Evolutionary conservation across 768 basidiomycete genomes (phyloP).

Genomic region (Calvatia gigantea): DNA sequence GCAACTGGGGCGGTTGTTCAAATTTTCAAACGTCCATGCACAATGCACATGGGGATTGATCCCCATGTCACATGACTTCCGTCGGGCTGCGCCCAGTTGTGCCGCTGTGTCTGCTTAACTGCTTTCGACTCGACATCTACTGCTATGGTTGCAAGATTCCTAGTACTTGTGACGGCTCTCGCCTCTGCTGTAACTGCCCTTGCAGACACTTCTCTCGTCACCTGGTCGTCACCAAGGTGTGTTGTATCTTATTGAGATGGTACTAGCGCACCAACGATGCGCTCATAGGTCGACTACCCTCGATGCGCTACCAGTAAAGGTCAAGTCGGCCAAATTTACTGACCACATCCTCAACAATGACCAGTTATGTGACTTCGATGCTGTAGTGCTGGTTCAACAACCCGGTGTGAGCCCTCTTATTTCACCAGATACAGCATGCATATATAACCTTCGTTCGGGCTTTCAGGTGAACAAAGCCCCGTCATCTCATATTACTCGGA

Average conservation of each 20-base stretch:
- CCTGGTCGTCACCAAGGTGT: conserved; percentile 72
- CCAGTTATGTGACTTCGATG: conserved; percentile 60
- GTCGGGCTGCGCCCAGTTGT: no score
- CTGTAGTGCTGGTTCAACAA: conserved; percentile 66
- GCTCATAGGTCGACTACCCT: conserved; percentile 45
- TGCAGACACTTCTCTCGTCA: conserved; percentile 59
- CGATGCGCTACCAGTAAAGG: conserved; percentile 33
- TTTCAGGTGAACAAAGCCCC: not conserved
- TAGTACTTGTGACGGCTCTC: conserved; percentile 42
- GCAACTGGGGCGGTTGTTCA: no score
- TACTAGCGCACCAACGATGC: not conserved
- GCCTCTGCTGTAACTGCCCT: conserved; percentile 51
- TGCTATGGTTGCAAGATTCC: conserved; percentile 38
- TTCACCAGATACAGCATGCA: conserved; percentile 28
- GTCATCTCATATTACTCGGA: conserved; percentile 36
- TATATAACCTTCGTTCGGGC: not conserved
- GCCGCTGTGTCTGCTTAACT: conserved; percentile 6
- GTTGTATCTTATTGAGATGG: not conserved
- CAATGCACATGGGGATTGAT: no score
- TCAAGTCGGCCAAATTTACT: conserved; percentile 35
- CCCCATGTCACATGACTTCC: no score
- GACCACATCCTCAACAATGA: conserved; percentile 39
- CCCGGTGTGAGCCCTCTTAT: conserved; percentile 60
- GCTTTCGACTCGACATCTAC: conserved; percentile 13
- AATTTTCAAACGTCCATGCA: no score